Evolutionary conservation across 352 stramenopile genomes (phyloP).

Genomic region (Pythium rhizo-oryzae): DNA sequence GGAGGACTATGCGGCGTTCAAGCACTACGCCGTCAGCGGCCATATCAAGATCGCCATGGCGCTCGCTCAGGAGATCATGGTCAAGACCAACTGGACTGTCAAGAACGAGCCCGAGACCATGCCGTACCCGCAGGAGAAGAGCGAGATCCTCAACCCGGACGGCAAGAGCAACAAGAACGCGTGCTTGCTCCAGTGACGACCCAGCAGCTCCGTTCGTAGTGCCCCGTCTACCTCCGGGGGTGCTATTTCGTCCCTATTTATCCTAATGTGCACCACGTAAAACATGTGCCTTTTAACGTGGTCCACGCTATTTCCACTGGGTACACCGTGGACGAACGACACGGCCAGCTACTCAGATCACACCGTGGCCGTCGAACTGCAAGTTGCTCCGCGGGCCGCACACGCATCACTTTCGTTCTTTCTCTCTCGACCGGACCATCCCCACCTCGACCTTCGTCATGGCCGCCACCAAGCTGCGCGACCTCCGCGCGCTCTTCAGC

Average conservation of each 20-base stretch:
- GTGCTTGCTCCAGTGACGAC: slow-evolving; percentile 30
- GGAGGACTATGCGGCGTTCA: slow-evolving; percentile 77
- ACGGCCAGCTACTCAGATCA: not conserved
- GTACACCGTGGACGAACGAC: not conserved
- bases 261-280: slow-evolving; percentile 14
- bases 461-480: slow-evolving; percentile 55
- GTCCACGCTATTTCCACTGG: slow-evolving; percentile 4
- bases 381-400: slow-evolving; percentile 17
- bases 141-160: slow-evolving; percentile 72
- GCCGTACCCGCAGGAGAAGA: slow-evolving; percentile 80
- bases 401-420: slow-evolving; percentile 16
- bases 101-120: slow-evolving; percentile 58
- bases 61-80: slow-evolving; percentile 71
- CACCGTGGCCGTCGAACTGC: slow-evolving; percentile 9
- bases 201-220: not conserved
- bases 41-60: slow-evolving; percentile 83
- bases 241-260: slow-evolving; percentile 12
- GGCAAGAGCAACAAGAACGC: slow-evolving; percentile 49
- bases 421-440: slow-evolving; percentile 1
- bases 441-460: slow-evolving; percentile 7
- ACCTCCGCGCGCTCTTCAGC: slow-evolving; percentile 63
- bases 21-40: slow-evolving; percentile 83
- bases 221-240: too few species aligned
- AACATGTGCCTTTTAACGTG: not conserved
- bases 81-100: slow-evolving; percentile 66